Percentiles rank a stretch among this genome's conserved stretches.
Evolutionary conservation across 441 rosid species (phyloP).

Genomic region (Lagerstroemia fauriei): DNA sequence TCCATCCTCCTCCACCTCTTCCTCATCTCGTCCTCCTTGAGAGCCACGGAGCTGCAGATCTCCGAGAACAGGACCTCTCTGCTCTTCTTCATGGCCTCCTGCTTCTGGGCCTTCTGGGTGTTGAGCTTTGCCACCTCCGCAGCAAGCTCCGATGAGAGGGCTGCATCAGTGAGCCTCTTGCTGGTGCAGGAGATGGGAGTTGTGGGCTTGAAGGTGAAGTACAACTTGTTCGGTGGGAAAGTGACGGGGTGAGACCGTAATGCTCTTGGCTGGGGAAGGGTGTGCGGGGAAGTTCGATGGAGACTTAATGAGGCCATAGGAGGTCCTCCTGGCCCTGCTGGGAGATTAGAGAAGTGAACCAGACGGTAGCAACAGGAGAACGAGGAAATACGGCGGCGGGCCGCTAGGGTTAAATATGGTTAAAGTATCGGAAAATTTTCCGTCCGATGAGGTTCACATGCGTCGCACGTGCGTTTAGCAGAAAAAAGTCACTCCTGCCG

Average conservation of each 20-base stretch:
- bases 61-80: conserved; percentile 8
- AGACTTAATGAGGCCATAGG: conserved; percentile 25
- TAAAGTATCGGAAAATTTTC: neutral
- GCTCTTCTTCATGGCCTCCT: conserved; percentile 77
- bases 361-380: neutral
- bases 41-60: conserved; percentile 48
- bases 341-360: neutral
- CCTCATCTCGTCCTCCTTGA: conserved; percentile 47
- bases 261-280: neutral
- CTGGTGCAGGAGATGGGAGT: conserved; percentile 35
- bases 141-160: conserved; percentile 61
- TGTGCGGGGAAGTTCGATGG: conserved; percentile 20
- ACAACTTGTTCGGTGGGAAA: neutral
- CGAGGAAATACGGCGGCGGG: neutral
- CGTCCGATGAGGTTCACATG: no score
- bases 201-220: conserved; percentile 12
- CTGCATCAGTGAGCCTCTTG: conserved; percentile 40
- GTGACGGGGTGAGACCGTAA: neutral
- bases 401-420: neutral
- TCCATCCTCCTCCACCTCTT: conserved; percentile 56
- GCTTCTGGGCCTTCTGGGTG: conserved; percentile 45
- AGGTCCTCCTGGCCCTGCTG: neutral
- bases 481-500: no score
- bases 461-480: no score
- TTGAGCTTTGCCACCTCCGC: conserved; percentile 55